Percentiles rank a stretch among this genome's conserved stretches.
Evolutionary conservation across 2,329 filamentous ascomycete species (phyloP).

Genomic region (Pyrenochaeta sp.): DNA sequence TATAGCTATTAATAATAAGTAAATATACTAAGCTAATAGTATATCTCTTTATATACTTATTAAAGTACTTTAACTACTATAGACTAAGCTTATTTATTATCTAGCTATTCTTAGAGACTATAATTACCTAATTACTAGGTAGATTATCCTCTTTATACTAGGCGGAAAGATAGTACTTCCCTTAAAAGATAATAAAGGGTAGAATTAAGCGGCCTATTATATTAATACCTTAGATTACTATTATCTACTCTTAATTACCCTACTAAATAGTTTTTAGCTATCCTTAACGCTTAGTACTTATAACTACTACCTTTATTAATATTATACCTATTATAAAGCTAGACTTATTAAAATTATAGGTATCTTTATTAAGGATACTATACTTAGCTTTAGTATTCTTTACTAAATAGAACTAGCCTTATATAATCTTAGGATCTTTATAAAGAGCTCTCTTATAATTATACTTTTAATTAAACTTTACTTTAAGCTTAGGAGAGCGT

Average conservation of each 20-base stretch:
- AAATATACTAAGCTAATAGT: background rate
- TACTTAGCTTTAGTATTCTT: constrained; percentile 6
- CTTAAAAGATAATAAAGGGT: background rate
- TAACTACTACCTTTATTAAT: background rate
- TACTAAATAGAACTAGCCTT: constrained; percentile 3
- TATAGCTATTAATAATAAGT: background rate
- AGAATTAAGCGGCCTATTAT: background rate
- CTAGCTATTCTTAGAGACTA: too few species aligned
- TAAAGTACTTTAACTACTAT: too few species aligned
- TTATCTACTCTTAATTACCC: too few species aligned
- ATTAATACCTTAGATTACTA: background rate
- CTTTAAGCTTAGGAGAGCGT: too few species aligned
- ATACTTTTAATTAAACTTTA: too few species aligned
- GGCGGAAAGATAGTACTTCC: background rate
- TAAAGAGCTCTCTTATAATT: background rate
- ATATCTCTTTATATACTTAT: too few species aligned
- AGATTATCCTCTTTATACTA: background rate
- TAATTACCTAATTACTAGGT: background rate
- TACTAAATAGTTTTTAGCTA: too few species aligned
- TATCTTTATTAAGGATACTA: constrained; percentile 5
- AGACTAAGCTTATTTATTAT: too few species aligned
- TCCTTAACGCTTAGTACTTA: too few species aligned
- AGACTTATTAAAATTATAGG: constrained; percentile 2
- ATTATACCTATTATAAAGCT: background rate
- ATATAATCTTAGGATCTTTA: constrained; percentile 1